These are phyloP conservation scores for Xylariaceae sp. DNA, from an alignment of 2,329 filamentous ascomycete species.

Conservation along the genomic window DNA sequence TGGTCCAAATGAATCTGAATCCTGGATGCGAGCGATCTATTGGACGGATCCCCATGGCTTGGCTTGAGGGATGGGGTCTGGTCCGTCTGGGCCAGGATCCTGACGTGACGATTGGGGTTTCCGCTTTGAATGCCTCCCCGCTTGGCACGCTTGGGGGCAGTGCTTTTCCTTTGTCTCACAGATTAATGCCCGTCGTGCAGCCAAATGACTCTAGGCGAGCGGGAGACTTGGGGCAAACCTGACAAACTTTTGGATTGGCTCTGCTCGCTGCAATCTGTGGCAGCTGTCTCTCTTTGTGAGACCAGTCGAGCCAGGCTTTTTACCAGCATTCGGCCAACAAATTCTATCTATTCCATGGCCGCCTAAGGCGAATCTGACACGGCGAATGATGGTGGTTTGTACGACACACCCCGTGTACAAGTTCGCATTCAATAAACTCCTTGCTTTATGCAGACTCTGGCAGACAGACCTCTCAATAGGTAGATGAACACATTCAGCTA, in stretches of 20 bases:
- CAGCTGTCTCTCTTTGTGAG: neutral
- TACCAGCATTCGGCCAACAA: neutral
- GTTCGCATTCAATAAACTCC: too few relatives aligned
- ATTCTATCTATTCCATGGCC: too few relatives aligned
- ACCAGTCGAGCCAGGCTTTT: neutral
- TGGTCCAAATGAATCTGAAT: constrained; percentile 12
- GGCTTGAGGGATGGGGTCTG: constrained; percentile 4
- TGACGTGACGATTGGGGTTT: constrained; percentile 29
- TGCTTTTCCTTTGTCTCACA: constrained; percentile 8
- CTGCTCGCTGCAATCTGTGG: neutral
- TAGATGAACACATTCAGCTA: too few relatives aligned
- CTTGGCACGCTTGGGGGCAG: neutral
- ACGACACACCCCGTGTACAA: too few relatives aligned
- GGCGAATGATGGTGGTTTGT: too few relatives aligned
- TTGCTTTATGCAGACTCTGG: too few relatives aligned
- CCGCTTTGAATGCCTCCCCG: neutral
- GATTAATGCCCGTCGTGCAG: too few relatives aligned
- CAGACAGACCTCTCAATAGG: too few relatives aligned
- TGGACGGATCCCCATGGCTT: constrained; percentile 2
- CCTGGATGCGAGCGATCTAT: constrained; percentile 6
- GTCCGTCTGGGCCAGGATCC: constrained; percentile 14
- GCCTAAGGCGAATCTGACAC: too few relatives aligned
- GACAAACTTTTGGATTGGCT: constrained; percentile 15
- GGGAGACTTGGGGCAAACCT: constrained; percentile 18
- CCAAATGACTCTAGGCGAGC: constrained; percentile 6